These are phyloP conservation scores for Ophiostoma tasmaniense DNA, from an alignment of 2,329 filamentous ascomycete genomes.

Conservation along the genomic window DNA sequence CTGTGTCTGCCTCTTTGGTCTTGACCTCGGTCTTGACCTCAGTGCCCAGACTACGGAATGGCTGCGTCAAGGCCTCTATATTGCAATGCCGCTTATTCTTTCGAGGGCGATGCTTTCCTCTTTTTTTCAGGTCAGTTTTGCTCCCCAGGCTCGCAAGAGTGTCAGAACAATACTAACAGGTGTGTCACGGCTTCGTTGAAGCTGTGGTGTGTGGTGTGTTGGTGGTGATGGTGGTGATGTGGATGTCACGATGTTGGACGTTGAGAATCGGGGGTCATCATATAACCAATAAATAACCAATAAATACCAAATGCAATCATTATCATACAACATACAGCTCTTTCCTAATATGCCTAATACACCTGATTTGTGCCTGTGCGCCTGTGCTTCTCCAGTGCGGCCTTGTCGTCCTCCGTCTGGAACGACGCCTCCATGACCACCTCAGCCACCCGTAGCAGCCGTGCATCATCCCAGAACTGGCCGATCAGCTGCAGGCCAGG, in stretches of 20 bases:
- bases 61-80: conserved; percentile 17
- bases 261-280: background rate
- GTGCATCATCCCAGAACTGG: conserved; percentile 69
- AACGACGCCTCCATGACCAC: conserved; percentile 29
- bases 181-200: background rate
- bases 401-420: conserved; percentile 13
- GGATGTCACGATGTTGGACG: background rate
- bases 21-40: background rate
- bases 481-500: conserved; percentile 68
- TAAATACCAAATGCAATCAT: background rate
- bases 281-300: background rate
- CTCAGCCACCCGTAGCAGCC: conserved; percentile 51
- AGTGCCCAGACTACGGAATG: background rate
- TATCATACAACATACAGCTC: conserved; percentile 7
- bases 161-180: conserved; percentile 18
- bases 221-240: background rate
- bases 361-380: conserved; percentile 5
- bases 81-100: conserved; percentile 25
- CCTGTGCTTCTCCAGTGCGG: conserved; percentile 12
- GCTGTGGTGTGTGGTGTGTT: background rate
- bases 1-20: background rate
- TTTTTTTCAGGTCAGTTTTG: conserved; percentile 17
- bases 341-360: background rate
- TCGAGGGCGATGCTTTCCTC: conserved; percentile 21
- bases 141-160: conserved; percentile 7